Percentiles rank a stretch among this genome's conserved stretches.
Evolutionary conservation across 140 eudicot genomes (phyloP).

Genomic region (Cichorium intybus): DNA sequence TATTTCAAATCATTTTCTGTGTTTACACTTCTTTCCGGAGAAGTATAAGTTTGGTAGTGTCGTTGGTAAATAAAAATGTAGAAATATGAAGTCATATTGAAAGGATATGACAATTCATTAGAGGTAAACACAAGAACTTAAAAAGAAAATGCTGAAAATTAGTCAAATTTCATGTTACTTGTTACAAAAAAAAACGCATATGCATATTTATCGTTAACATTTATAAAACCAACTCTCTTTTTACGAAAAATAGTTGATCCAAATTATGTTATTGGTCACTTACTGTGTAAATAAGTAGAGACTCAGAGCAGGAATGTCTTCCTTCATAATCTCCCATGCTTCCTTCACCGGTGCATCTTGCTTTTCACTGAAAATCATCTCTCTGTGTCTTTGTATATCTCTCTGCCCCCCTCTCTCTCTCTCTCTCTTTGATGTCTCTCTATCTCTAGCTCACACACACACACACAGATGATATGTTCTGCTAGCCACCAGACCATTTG

Average conservation of each 20-base stretch:
- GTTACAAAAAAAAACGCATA: neutral
- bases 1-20: too few species aligned
- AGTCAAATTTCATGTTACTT: neutral
- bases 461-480: conserved; percentile 4
- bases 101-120: neutral
- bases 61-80: too few species aligned
- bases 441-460: neutral
- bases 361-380: conserved; percentile 26
- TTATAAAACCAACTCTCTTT: neutral
- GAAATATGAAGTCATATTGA: too few species aligned
- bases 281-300: conserved; percentile 55
- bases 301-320: conserved; percentile 45
- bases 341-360: conserved; percentile 70
- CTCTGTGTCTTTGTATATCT: too few species aligned
- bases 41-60: too few species aligned
- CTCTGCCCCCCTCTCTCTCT: too few species aligned
- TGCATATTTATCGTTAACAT: neutral
- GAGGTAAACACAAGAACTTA: neutral
- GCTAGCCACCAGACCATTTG: conserved; percentile 40
- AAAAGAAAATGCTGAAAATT: neutral
- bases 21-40: too few species aligned
- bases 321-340: conserved; percentile 68
- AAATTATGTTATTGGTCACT: conserved; percentile 14
- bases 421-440: too few species aligned
- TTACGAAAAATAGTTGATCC: neutral